A percentile compares a stretch with the other conserved stretches of the same genome.
Conservation (phyloP, 2,329 filamentous ascomycete species). For the Pseudocercospora ulei region DNA sequence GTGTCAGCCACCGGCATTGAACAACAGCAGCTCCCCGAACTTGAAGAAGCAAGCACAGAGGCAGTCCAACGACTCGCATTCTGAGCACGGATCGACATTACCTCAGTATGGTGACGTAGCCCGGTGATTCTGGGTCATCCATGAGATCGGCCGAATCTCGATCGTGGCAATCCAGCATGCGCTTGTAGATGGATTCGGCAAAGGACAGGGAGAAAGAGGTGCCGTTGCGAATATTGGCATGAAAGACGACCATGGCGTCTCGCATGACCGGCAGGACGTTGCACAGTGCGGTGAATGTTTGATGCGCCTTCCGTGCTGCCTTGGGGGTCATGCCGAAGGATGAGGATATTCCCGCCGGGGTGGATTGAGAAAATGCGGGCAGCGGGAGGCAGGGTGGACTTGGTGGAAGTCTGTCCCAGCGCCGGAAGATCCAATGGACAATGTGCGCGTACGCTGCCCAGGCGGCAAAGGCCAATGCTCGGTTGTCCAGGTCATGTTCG, state of each 20-base stretch:
- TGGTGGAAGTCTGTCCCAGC: conserved; percentile 9
- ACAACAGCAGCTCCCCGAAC: too few species aligned
- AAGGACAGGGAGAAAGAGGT: conserved; percentile 2
- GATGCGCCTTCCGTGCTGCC: neutral
- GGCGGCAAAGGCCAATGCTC: conserved; percentile 1
- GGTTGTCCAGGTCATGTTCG: conserved; percentile 1
- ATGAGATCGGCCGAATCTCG: neutral
- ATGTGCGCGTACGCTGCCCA: conserved; percentile 1
- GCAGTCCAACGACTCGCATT: too few species aligned
- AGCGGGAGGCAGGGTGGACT: conserved; percentile 3
- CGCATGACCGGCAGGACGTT: conserved; percentile 4
- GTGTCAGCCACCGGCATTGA: neutral
- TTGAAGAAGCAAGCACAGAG: too few species aligned
- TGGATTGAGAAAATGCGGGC: neutral
- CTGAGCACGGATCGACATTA: too few species aligned
- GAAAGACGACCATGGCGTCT: conserved; percentile 5
- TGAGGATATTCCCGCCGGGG: neutral
- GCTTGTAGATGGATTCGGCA: conserved; percentile 3
- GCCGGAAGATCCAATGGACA: conserved; percentile 7
- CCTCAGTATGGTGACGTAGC: neutral
- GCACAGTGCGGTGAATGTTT: conserved; percentile 7
- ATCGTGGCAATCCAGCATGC: conserved; percentile 4
- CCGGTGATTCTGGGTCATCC: neutral
- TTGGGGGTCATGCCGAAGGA: conserved; percentile 1
- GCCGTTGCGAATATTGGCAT: neutral